Percentiles rank a stretch among this genome's conserved stretches.
Conservation (phyloP, 1,284 basidiomycete genomes). For the Ceraceosorus bombacis region DNA sequence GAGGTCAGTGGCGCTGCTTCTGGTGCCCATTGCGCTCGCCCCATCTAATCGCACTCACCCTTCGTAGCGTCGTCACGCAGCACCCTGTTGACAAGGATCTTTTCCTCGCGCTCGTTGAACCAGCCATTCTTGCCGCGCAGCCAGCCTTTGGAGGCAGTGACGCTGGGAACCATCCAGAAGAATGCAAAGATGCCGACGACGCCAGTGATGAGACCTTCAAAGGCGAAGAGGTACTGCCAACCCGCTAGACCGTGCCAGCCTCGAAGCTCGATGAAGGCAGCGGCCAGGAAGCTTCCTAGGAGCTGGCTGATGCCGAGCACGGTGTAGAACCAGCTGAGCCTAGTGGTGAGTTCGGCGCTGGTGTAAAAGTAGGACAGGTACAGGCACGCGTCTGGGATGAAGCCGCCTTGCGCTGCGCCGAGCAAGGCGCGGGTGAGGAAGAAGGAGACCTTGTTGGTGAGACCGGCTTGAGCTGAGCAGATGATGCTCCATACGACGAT, state of each 20-base stretch:
- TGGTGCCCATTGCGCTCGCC: constrained; percentile 7
- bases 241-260: constrained; percentile 23
- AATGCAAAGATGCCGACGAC: constrained; percentile 18
- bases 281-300: constrained; percentile 22
- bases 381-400: constrained; percentile 46
- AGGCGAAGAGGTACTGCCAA: constrained; percentile 25
- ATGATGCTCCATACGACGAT: constrained; percentile 26
- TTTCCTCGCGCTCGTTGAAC: constrained; percentile 57
- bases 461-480: constrained; percentile 15
- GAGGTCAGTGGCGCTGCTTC: too few species aligned
- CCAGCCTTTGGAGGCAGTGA: constrained; percentile 17
- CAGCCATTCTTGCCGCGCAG: constrained; percentile 60
- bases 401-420: constrained; percentile 56
- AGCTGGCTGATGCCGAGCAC: constrained; percentile 21
- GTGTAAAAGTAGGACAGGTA: constrained; percentile 51
- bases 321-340: constrained; percentile 59
- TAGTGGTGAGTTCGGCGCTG: constrained; percentile 55
- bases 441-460: constrained; percentile 21
- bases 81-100: constrained; percentile 58
- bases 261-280: constrained; percentile 22
- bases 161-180: constrained; percentile 19
- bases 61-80: constrained; percentile 64
- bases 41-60: constrained; percentile 24
- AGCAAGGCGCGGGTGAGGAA: constrained; percentile 19
- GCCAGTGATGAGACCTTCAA: constrained; percentile 21